Conservation (phyloP, 345 rosid species). For the Trapa bicornis region DNA sequence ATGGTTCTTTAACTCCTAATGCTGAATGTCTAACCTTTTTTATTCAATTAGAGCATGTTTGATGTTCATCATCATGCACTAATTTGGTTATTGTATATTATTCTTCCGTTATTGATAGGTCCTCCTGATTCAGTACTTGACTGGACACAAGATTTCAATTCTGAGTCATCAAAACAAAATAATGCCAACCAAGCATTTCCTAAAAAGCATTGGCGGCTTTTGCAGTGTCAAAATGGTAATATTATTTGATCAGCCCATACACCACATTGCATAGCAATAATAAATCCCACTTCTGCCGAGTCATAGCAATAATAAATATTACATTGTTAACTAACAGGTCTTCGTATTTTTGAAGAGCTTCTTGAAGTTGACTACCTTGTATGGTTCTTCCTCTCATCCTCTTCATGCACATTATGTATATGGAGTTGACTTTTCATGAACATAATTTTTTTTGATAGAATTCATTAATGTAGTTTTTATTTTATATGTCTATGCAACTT, state of each 20-base stretch:
- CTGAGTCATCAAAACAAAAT: conserved; percentile 61
- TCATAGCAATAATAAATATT: background rate
- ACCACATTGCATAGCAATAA: background rate
- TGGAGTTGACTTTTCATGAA: background rate
- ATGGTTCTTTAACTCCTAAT: conserved; percentile 31
- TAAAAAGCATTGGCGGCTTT: conserved; percentile 96
- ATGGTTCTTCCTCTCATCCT: conserved; percentile 20
- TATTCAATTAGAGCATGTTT: background rate
- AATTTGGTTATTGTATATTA: background rate
- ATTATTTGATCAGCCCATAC: background rate
- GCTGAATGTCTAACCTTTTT: background rate
- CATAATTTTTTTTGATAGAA: conserved; percentile 2
- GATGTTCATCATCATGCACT: background rate
- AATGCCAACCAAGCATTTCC: conserved; percentile 83
- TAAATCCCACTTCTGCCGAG: no score
- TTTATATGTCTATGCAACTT: conserved; percentile 4
- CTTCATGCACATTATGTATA: conserved; percentile 8
- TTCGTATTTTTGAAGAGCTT: conserved; percentile 98
- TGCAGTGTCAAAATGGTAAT: conserved; percentile 96
- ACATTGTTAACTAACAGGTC: conserved; percentile 44
- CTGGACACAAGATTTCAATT: conserved; percentile 82
- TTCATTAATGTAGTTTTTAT: conserved; percentile 5
- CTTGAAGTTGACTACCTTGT: conserved; percentile 99
- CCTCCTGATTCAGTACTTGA: conserved; percentile 73
- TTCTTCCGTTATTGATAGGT: conserved; percentile 40